These are phyloP conservation scores for Trichosporon sp. DNA, from an alignment of 1,284 basidiomycete species.

Conservation along the genomic window DNA sequence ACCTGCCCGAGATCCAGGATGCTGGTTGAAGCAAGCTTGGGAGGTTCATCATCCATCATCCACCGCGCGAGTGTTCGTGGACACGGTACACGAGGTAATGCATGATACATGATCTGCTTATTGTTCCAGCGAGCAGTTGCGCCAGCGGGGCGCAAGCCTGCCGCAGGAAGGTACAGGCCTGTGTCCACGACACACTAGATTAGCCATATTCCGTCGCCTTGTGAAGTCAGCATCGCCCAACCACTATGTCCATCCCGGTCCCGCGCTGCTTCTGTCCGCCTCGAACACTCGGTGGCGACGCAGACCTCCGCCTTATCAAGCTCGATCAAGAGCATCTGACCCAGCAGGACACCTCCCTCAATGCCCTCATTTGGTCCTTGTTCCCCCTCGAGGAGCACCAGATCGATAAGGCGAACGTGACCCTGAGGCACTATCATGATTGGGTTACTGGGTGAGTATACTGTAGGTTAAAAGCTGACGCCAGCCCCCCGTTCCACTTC, in stretches of 20 bases:
- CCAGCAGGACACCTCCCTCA: background rate
- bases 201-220: background rate
- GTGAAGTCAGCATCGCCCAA: background rate
- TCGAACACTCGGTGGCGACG: background rate
- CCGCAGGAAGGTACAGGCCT: too few species aligned
- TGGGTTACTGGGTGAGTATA: background rate
- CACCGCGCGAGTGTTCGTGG: too few species aligned
- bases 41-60: too few species aligned
- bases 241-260: background rate
- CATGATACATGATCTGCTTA: too few species aligned
- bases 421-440: background rate
- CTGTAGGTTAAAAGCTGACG: background rate
- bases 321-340: background rate
- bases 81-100: too few species aligned
- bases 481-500: background rate
- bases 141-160: too few species aligned
- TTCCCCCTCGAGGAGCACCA: background rate
- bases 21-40: too few species aligned
- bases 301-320: background rate
- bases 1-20: background rate
- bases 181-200: background rate
- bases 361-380: background rate
- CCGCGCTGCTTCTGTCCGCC: background rate
- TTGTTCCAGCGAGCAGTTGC: too few species aligned
- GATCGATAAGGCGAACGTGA: background rate